phyloP scores from a whole-genome alignment of 2,329 filamentous ascomycete species.

The Lizonia empirigonia region DNA sequence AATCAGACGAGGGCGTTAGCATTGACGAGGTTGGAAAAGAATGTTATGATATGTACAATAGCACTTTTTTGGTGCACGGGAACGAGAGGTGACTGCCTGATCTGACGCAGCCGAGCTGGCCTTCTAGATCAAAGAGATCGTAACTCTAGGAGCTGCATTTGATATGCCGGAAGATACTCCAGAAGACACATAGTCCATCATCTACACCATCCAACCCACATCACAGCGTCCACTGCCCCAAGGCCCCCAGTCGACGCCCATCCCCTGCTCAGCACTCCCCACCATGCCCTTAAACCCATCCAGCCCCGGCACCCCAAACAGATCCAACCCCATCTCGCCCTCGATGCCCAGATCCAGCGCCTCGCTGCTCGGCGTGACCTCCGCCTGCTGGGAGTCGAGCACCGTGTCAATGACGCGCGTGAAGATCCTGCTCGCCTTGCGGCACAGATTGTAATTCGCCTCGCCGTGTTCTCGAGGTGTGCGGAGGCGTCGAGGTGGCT shows the following conservation, averaged over 20 bases:
- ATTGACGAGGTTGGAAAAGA: slow-evolving; percentile 24
- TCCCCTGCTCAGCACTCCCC: slow-evolving; percentile 18
- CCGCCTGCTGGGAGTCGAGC: slow-evolving; percentile 29
- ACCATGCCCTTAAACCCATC: slow-evolving; percentile 38
- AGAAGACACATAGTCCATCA: too few relatives aligned
- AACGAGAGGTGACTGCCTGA: too few relatives aligned
- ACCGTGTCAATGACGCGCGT: slow-evolving; percentile 40
- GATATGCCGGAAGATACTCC: too few relatives aligned
- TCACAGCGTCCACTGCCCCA: slow-evolving; percentile 35
- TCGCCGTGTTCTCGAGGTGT: slow-evolving; percentile 38
- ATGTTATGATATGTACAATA: slow-evolving; percentile 27
- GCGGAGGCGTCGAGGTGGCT: slow-evolving; percentile 45
- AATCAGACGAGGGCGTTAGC: slow-evolving; percentile 31
- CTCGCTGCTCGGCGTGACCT: slow-evolving; percentile 20
- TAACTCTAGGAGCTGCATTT: too few relatives aligned
- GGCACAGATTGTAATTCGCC: slow-evolving; percentile 43
- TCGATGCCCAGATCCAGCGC: slow-evolving; percentile 25
- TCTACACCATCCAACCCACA: too few relatives aligned
- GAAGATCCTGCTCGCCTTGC: slow-evolving; percentile 38
- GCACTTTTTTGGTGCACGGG: too few relatives aligned
- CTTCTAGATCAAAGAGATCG: too few relatives aligned
- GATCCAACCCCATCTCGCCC: slow-evolving; percentile 21
- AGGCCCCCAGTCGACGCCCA: slow-evolving; percentile 31
- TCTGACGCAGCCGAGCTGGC: not conserved
- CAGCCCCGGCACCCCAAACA: slow-evolving; percentile 33